Evolutionary conservation across 805 yeast genomes (phyloP).

Genomic region (Metahyphopichia silvanorum): DNA sequence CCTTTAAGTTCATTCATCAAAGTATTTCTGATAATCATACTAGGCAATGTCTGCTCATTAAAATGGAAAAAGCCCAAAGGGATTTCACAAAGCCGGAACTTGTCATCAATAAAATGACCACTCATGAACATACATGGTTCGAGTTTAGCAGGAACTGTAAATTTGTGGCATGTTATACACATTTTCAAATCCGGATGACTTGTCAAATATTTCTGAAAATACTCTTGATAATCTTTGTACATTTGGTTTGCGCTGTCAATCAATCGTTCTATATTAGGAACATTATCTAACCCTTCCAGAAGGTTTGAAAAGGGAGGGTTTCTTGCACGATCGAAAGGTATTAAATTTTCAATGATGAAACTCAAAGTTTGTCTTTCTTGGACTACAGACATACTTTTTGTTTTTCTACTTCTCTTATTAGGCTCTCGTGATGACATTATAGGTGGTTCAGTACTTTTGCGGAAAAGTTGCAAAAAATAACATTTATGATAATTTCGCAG

Average conservation of each 20-base stretch:
- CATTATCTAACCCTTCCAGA: conserved; percentile 1
- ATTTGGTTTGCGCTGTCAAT: conserved; percentile 15
- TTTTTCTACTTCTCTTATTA: no score
- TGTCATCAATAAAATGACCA: conserved; percentile 15
- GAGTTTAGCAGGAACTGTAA: conserved; percentile 9
- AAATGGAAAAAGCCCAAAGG: conserved; percentile 17
- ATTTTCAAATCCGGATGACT: conserved; percentile 7
- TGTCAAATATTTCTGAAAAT: conserved; percentile 14
- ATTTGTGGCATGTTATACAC: conserved; percentile 18
- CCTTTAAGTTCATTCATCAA: conserved; percentile 11
- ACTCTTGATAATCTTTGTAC: conserved; percentile 15
- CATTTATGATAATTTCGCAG: conserved; percentile 2
- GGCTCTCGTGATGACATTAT: no score
- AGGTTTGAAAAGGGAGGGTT: conserved; percentile 12
- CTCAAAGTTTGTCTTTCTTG: conserved; percentile 6
- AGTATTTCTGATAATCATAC: conserved; percentile 11
- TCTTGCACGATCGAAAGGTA: conserved; percentile 14
- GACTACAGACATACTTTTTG: no score
- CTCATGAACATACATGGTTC: conserved; percentile 14
- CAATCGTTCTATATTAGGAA: conserved; percentile 15
- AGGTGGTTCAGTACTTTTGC: no score
- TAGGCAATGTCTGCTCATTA: conserved; percentile 8
- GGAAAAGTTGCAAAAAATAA: no score
- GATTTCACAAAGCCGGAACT: conserved; percentile 13
- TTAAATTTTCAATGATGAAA: conserved; percentile 17